Conservation (phyloP, 768 basidiomycete species). For the Tylopilus vinaceipallidus region DNA sequence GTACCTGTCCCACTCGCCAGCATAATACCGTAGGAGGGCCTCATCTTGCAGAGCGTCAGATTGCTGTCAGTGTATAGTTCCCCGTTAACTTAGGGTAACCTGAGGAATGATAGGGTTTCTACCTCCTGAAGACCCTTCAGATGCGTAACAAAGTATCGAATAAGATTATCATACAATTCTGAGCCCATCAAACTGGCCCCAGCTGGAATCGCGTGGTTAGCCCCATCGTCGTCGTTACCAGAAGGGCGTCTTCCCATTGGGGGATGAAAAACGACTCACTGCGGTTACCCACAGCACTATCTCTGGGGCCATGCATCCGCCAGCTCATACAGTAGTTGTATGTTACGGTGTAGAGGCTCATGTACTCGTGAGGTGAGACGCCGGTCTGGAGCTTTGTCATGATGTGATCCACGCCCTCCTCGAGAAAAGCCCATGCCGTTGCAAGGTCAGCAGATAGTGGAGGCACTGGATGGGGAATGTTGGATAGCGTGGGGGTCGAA, state of each 20-base stretch:
- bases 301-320: constrained; percentile 61
- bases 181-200: constrained; percentile 97
- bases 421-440: constrained; percentile 86
- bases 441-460: constrained; percentile 66
- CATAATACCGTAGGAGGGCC: constrained; percentile 86
- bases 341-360: constrained; percentile 85
- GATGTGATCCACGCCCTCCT: constrained; percentile 86
- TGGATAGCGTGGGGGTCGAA: constrained; percentile 31
- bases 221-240: constrained; percentile 20
- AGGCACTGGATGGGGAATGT: constrained; percentile 52
- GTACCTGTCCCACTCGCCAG: constrained; percentile 91
- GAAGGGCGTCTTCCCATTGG: constrained; percentile 21
- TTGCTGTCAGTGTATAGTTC: constrained; percentile 45
- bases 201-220: constrained; percentile 43
- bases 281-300: constrained; percentile 40
- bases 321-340: constrained; percentile 98
- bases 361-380: constrained; percentile 87
- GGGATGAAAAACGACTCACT: constrained; percentile 44
- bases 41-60: constrained; percentile 84
- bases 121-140: constrained; percentile 65
- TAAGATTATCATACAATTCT: constrained; percentile 94
- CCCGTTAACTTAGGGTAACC: constrained; percentile 13
- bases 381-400: constrained; percentile 90
- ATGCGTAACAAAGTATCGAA: constrained; percentile 85
- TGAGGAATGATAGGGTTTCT: constrained; percentile 31